These are phyloP conservation scores for Trichoderma sp. DNA, from an alignment of 2,329 filamentous ascomycete species.

Conservation along the genomic window DNA sequence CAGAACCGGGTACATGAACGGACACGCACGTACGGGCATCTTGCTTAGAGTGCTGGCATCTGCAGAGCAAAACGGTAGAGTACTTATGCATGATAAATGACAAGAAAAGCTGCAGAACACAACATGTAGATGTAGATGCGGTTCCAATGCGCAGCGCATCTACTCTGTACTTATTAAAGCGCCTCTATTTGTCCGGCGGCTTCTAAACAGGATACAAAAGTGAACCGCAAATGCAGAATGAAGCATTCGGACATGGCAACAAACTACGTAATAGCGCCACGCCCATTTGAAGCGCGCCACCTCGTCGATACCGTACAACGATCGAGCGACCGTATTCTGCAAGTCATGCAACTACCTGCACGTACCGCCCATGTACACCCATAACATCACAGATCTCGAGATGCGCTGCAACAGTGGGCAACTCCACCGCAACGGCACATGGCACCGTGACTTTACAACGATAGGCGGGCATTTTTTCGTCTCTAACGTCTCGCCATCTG, in stretches of 20 bases:
- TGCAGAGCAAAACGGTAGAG: neutral
- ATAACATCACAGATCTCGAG: slow-evolving; percentile 7
- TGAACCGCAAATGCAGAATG: neutral
- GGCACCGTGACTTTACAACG: slow-evolving; percentile 27
- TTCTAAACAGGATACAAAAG: neutral
- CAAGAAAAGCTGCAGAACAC: neutral
- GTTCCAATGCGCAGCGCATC: neutral
- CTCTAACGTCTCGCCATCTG: neutral
- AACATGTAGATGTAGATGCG: neutral
- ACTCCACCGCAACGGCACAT: slow-evolving; percentile 28
- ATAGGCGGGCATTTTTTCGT: slow-evolving; percentile 25
- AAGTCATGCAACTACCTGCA: slow-evolving; percentile 2
- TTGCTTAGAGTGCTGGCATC: slow-evolving; percentile 11
- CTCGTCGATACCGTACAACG: neutral
- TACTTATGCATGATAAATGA: slow-evolving; percentile 11
- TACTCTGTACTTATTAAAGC: neutral
- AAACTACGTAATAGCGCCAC: slow-evolving; percentile 10
- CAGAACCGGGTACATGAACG: slow-evolving; percentile 4
- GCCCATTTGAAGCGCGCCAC: slow-evolving; percentile 3
- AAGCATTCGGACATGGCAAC: neutral
- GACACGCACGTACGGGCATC: neutral
- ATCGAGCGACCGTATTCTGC: neutral
- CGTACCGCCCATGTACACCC: slow-evolving; percentile 22
- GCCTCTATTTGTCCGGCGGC: neutral
- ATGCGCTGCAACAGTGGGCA: slow-evolving; percentile 16